Conservation (phyloP, 345 rosid species). For the Euphorbia pulcherrima region DNA sequence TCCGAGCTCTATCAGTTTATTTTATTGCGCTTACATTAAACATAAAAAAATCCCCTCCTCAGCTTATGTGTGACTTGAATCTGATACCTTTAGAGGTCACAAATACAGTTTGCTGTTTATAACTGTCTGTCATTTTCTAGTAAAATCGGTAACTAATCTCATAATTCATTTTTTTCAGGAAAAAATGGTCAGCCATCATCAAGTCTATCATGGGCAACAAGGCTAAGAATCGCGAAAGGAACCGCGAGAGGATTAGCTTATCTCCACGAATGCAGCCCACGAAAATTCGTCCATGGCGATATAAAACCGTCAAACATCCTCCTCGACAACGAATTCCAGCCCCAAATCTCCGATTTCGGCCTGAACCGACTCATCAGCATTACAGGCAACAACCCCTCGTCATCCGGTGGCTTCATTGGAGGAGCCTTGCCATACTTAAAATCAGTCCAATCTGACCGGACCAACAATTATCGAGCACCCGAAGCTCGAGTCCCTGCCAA, state of each 20-base stretch:
- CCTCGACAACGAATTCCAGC: slow-evolving; percentile 67
- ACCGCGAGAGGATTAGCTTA: slow-evolving; percentile 91
- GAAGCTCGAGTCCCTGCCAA: slow-evolving; percentile 66
- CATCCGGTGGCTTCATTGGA: slow-evolving; percentile 74
- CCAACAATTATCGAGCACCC: slow-evolving; percentile 73
- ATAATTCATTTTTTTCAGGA: slow-evolving; percentile 36
- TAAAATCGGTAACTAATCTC: no score
- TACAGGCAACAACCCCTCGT: slow-evolving; percentile 56
- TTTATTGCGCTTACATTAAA: no score
- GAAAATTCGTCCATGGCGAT: slow-evolving; percentile 86
- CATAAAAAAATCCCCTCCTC: no score
- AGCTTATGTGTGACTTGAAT: no score
- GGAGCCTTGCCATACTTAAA: slow-evolving; percentile 73
- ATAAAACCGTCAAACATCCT: slow-evolving; percentile 90
- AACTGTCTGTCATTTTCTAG: neutral
- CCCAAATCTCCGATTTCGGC: slow-evolving; percentile 83
- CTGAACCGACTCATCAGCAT: slow-evolving; percentile 70
- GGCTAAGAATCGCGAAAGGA: slow-evolving; percentile 79
- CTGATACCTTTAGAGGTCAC: no score
- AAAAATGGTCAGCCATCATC: slow-evolving; percentile 74
- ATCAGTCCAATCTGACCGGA: slow-evolving; percentile 48
- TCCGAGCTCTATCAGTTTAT: no score
- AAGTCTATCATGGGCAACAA: slow-evolving; percentile 77
- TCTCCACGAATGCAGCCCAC: slow-evolving; percentile 95
- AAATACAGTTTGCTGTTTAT: neutral